Base-by-base conservation (phyloP, 768 basidiomycete species). In the Mycena albidolilacea region DNA sequence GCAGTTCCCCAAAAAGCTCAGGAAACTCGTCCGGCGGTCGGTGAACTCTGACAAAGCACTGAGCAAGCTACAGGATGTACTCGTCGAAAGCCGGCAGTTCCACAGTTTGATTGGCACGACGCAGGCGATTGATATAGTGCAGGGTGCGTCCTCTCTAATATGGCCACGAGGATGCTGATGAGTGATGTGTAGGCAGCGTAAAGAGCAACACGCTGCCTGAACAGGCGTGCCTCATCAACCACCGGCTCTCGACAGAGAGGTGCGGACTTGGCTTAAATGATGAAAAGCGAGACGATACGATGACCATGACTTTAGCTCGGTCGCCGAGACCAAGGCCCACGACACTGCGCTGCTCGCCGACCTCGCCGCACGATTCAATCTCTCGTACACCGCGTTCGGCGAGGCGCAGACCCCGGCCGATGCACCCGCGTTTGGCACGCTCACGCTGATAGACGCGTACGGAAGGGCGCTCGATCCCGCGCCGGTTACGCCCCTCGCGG, bases 201-300 rank as follows among this genome's bases (percentile, higher is more conserved):
- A 95, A 95, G 81, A 85, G 87, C 38, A 96, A 96, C 77, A 94
- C 94, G 37, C 87, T 97, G 30, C 95, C 95, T 0, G 95, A 96
- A 80, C 85, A 83, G 67, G 92, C 89, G 1, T 90, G 84, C 0
- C 80, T 94, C 30, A 86, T 95, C 39, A 93, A 95, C 77, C 92
- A 93, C 77, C 90, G 93, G 7, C 89, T 95, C 64, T 86, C 91
- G 6, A 87, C 88, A 7, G 84, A 87, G 61, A 92, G 90, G 91
- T 87, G 38, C 43, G 85, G 30, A 30, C 30, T 1, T 38, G 23
- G 12, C 46, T 6, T 43, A 21, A 44, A 12, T 19, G 10, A 12
- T 30, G 12, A 17, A 19, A 6, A 19, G 19, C 37, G 30, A 30
- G 30, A 30, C 3, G 30, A 19, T 46, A 69, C 70, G 37, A 58